Base-by-base conservation (phyloP, 108 stramenopile species). In the Seminavis robusta region DNA sequence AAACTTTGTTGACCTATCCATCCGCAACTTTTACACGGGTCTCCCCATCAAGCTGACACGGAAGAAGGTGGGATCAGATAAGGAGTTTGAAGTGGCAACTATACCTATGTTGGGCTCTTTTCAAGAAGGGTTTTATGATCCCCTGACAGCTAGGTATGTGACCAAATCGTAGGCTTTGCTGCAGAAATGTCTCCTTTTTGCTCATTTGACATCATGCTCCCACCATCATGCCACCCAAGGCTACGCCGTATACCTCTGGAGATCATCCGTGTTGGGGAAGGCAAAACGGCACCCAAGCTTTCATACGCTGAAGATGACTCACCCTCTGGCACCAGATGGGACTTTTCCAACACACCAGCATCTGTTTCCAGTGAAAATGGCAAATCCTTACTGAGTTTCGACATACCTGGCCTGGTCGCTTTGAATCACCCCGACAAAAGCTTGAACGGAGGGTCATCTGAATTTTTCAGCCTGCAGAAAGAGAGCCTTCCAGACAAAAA, bases 61-160 rank as follows among this genome's bases (percentile, higher is more conserved):
- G 33, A 88, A 88, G 39, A 65, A 70, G 40, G 46, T 86, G 20
- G 48, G 48, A 25, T 7, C 6, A 15, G 57, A 28, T n/a, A 24
- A 38, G 7, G 40, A 42, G 13, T 21, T 42, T 56, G 47, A 72
- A 25, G 33, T 63, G 46, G 63, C 52, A 43, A 46, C 30, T 37
- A 13, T 86, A n/a, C 82, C 84, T 24, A 58, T 92, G 28, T 43
- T 87, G 27, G 90, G 90, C 24, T 84, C 84, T 3, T 92, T 74
- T 47, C 72, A 88, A 39, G 90, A 92, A 73, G 90, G 90, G 0
- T 90, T 90, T 53, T 90, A 90, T 47, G 83, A 84, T 59, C 89
- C 89, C 25, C 71, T 90, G 32, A 90, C 89, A 17, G 90, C 76
- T 6, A 88, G n/a, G n/a, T n/a, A n/a, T n/a, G n/a, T n/a, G n/a